A percentile compares a stretch with the other conserved stretches of the same genome.
Conservation (phyloP, 2,329 filamentous ascomycete species). For the Neocucurbitaria cava region DNA sequence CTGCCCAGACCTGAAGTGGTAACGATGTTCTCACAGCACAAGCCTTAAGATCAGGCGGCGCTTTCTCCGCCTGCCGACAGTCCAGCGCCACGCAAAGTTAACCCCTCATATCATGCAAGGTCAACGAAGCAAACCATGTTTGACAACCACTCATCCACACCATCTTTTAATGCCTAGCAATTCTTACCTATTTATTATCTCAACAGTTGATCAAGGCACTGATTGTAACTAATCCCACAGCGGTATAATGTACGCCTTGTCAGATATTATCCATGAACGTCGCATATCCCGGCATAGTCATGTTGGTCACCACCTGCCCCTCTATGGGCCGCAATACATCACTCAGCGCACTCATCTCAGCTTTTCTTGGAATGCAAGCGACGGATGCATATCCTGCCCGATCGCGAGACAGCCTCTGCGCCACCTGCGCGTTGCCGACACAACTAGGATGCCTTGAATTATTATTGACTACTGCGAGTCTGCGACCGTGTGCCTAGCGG, state of each 20-base stretch:
- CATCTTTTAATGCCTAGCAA: conserved; percentile 3
- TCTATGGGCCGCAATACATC: conserved; percentile 9
- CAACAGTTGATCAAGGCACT: conserved; percentile 14
- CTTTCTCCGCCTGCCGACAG: conserved; percentile 17
- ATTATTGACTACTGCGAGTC: no score
- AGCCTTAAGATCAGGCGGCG: conserved; percentile 13
- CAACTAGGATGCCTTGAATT: conserved; percentile 12
- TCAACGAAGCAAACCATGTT: conserved; percentile 17
- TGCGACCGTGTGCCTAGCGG: conserved; percentile 12
- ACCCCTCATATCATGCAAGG: conserved; percentile 24
- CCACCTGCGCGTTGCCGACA: conserved; percentile 17
- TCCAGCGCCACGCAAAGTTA: conserved; percentile 16
- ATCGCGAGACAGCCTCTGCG: conserved; percentile 14
- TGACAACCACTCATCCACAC: conserved; percentile 10
- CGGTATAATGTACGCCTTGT: conserved; percentile 11
- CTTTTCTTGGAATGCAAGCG: conserved; percentile 4
- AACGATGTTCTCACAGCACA: conserved; percentile 22
- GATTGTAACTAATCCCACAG: conserved; percentile 20
- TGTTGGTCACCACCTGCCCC: conserved; percentile 5
- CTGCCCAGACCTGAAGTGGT: conserved; percentile 21
- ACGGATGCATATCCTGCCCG: conserved; percentile 3
- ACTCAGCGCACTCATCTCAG: conserved; percentile 8
- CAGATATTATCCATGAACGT: conserved; percentile 16
- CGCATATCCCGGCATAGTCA: conserved; percentile 12
- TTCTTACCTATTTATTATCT: conserved; percentile 13